phyloP scores from a whole-genome alignment of 2,329 filamentous ascomycete species.

The Coniochaeta sp. region DNA sequence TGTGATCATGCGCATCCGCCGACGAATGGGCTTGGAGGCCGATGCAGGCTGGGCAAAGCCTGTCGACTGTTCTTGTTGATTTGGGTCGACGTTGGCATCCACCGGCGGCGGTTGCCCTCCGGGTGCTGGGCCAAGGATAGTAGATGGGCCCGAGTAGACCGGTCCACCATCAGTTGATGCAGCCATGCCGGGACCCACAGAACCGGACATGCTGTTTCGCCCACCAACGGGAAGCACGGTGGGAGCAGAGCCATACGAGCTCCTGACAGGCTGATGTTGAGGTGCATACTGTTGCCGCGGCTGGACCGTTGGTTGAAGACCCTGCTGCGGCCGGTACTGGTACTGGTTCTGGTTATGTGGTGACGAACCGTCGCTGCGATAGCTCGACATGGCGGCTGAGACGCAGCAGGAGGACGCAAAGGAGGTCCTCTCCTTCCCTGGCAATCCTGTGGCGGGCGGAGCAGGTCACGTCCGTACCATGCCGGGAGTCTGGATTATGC shows the following conservation, averaged over 20 bases:
- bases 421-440: not conserved
- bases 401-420: not conserved
- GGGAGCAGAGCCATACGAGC: not conserved
- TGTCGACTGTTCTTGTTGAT: not conserved
- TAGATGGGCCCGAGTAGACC: not conserved
- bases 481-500: not conserved
- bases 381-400: not conserved
- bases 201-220: not conserved
- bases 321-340: not conserved
- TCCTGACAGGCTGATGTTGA: not conserved
- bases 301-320: not conserved
- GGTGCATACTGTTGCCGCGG: not conserved
- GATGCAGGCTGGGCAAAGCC: not conserved
- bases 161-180: not conserved
- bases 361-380: not conserved
- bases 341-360: not conserved
- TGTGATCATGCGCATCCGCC: constrained; percentile 59
- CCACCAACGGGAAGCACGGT: not conserved
- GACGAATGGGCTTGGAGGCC: constrained; percentile 38
- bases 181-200: not conserved
- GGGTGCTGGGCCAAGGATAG: not conserved
- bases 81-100: not conserved
- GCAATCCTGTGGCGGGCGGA: not conserved
- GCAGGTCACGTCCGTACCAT: not conserved
- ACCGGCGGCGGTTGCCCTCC: not conserved